Conservation (phyloP, 169 alveolate species). For the Plasmodium vinckei region DNA sequence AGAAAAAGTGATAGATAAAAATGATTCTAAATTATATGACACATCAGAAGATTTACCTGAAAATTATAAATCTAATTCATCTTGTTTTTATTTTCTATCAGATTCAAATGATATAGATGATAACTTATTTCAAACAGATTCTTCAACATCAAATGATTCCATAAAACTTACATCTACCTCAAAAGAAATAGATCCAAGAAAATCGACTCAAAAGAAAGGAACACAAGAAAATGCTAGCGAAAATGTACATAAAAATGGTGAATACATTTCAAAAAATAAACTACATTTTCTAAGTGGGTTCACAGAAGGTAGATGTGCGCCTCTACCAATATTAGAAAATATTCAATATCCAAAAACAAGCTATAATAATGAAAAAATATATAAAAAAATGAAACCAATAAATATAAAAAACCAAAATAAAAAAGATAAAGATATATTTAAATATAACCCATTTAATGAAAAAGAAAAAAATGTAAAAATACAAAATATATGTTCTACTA, state of each 20-base stretch:
- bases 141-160: conserved; percentile 1
- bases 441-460: conserved; percentile 67
- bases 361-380: conserved; percentile 20
- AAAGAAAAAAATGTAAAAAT: conserved; percentile 34
- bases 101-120: not conserved
- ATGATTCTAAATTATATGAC: too few relatives aligned
- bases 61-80: not conserved
- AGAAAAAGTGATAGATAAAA: not conserved
- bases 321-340: conserved; percentile 34
- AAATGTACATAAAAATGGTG: not conserved
- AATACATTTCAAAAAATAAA: conserved; percentile 4
- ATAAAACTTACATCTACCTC: not conserved
- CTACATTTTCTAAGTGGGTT: conserved; percentile 52
- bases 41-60: too few relatives aligned
- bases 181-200: not conserved
- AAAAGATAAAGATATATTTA: conserved; percentile 35
- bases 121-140: not conserved
- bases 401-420: not conserved
- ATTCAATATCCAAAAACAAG: conserved; percentile 15
- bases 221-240: not conserved
- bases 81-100: not conserved
- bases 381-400: not conserved
- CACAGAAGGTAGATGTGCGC: conserved; percentile 73
- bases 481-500: conserved; percentile 37
- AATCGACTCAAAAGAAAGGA: not conserved